Percentiles rank a stretch among this genome's conserved stretches.
Evolutionary conservation across 2,329 filamentous ascomycete genomes (phyloP).

Genomic region (Ceratocystis cubensis): DNA sequence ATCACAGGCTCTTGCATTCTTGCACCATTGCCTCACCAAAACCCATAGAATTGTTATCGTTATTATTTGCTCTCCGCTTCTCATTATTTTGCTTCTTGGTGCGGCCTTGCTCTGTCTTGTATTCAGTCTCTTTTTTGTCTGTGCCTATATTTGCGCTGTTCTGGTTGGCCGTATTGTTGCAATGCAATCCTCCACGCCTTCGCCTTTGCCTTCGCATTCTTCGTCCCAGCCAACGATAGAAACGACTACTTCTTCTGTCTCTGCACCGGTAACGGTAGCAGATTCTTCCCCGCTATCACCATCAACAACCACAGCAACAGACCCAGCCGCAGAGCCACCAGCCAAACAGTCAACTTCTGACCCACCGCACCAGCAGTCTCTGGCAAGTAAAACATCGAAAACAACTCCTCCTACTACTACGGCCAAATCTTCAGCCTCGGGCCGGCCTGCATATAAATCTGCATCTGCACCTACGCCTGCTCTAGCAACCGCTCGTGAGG

Average conservation of each 20-base stretch:
- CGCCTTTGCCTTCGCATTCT: not conserved
- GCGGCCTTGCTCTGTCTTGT: conserved; percentile 18
- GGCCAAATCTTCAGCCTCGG: conserved; percentile 5
- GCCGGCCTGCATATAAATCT: not conserved
- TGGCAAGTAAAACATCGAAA: not conserved
- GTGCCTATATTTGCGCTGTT: conserved; percentile 14
- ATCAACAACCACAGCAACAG: conserved; percentile 13
- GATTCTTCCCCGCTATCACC: not conserved
- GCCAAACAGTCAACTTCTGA: not conserved
- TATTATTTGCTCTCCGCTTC: conserved; percentile 12
- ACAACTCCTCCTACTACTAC: not conserved
- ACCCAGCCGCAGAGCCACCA: not conserved
- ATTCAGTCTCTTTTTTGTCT: conserved; percentile 17
- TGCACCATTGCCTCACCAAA: not conserved
- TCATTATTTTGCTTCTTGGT: conserved; percentile 10
- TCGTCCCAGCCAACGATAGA: not conserved
- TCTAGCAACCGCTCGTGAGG: conserved; percentile 4
- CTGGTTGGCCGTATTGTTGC: conserved; percentile 12
- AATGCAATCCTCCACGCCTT: conserved; percentile 13
- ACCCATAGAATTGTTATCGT: conserved; percentile 5
- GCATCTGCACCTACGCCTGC: not conserved
- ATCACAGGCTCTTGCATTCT: conserved; percentile 1
- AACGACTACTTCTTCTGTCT: conserved; percentile 1
- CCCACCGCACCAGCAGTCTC: not conserved
- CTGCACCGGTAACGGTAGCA: not conserved